These are phyloP conservation scores for Aspergillaceae sp. DNA, from an alignment of 2,329 filamentous ascomycete species.

Conservation along the genomic window DNA sequence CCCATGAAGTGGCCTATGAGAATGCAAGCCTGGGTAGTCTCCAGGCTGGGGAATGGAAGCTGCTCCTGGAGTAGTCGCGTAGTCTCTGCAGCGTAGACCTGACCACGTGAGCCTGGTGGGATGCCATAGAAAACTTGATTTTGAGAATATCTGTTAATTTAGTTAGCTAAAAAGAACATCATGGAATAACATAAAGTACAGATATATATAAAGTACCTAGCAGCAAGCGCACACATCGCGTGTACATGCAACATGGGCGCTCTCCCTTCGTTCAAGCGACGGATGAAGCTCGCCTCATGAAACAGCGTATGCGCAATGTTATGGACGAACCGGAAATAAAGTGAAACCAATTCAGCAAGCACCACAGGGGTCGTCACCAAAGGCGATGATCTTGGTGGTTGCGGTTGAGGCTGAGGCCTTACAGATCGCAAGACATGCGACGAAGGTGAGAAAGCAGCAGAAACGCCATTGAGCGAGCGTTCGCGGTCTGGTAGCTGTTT, in stretches of 20 bases:
- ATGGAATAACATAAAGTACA: not conserved
- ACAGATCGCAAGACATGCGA: not conserved
- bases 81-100: constrained; percentile 7
- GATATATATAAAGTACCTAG: constrained; percentile 6
- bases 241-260: constrained; percentile 11
- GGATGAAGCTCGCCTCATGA: constrained; percentile 12
- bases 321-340: constrained; percentile 16
- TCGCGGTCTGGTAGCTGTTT: not conserved
- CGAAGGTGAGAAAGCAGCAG: not conserved
- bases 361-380: constrained; percentile 4
- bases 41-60: constrained; percentile 10
- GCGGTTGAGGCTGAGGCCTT: not conserved
- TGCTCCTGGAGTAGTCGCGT: constrained; percentile 7
- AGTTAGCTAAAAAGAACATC: not conserved
- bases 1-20: constrained; percentile 12
- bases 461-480: not conserved
- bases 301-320: constrained; percentile 17
- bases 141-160: constrained; percentile 9
- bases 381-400: not conserved
- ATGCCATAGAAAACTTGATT: constrained; percentile 6
- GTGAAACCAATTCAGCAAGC: constrained; percentile 9
- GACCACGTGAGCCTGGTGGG: constrained; percentile 9
- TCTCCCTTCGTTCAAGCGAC: constrained; percentile 9
- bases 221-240: constrained; percentile 15
- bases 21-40: constrained; percentile 11